phyloP scores from a whole-genome alignment of 2,329 filamentous ascomycete species.

The Alternaria burnsii region DNA sequence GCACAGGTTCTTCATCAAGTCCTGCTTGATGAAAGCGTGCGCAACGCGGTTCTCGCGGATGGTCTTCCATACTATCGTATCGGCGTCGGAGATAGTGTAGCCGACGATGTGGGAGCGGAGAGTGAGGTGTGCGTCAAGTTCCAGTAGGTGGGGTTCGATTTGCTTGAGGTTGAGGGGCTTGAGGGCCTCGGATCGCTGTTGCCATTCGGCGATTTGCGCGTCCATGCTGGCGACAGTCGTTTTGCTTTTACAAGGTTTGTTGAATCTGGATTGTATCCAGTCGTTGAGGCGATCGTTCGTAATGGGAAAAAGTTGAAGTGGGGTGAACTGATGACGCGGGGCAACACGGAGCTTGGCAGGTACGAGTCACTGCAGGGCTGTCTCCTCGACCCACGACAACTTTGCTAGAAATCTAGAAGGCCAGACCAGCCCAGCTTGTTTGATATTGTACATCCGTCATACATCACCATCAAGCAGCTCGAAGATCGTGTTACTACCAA shows the following conservation, averaged over 20 bases:
- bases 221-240: conserved; percentile 35
- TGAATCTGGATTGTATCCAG: neutral
- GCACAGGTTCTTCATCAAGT: conserved; percentile 75
- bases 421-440: neutral
- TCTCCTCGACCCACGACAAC: neutral
- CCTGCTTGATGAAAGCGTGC: conserved; percentile 80
- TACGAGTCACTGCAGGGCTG: conserved; percentile 6
- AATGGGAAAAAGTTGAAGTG: conserved; percentile 10
- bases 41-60: conserved; percentile 87
- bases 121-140: conserved; percentile 86
- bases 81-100: conserved; percentile 77
- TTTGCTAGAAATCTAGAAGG: neutral
- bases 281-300: conserved; percentile 2
- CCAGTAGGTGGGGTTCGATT: conserved; percentile 75
- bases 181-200: conserved; percentile 61
- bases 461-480: neutral
- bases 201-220: conserved; percentile 62
- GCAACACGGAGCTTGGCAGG: conserved; percentile 13
- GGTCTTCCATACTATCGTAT: conserved; percentile 83
- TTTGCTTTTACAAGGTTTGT: neutral
- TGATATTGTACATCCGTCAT: neutral
- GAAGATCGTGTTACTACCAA: neutral
- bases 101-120: conserved; percentile 87
- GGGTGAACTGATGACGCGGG: conserved; percentile 12
- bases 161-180: conserved; percentile 78